Percentiles rank a stretch among this genome's conserved stretches.
phyloP scores from a whole-genome alignment of 1,284 basidiomycete species.

The Trametes sp. region DNA sequence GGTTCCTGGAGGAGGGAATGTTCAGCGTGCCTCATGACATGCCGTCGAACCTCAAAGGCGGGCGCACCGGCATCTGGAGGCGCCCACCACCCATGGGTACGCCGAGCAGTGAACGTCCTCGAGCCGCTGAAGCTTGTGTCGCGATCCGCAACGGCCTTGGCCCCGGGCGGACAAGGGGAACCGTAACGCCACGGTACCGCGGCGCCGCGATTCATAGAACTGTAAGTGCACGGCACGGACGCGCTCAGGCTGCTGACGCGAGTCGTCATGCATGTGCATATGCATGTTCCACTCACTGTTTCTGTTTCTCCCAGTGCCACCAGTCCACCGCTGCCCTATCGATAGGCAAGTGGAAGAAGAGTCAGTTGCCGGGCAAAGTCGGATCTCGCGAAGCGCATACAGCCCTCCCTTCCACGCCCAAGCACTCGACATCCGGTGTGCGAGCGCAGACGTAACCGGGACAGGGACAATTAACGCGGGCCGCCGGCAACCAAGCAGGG shows the following conservation, averaged over 20 bases:
- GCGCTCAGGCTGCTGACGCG: background rate
- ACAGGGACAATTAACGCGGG: slow-evolving; percentile 1
- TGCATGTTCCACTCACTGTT: background rate
- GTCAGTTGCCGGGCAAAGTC: slow-evolving; percentile 1
- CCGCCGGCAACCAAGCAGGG: slow-evolving; percentile 4
- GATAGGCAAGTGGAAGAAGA: slow-evolving; percentile 1
- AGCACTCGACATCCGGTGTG: background rate
- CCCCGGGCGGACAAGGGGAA: slow-evolving; percentile 3
- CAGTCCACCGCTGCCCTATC: too few species aligned
- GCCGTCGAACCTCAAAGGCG: background rate
- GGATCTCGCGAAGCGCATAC: slow-evolving; percentile 16
- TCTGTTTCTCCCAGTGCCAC: background rate
- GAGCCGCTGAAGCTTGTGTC: background rate
- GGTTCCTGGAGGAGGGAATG: slow-evolving; percentile 7
- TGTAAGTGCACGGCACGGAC: background rate
- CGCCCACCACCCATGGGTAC: background rate
- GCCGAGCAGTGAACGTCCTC: background rate
- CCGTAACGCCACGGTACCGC: slow-evolving; percentile 14
- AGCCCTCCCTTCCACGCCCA: background rate
- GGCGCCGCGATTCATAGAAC: background rate
- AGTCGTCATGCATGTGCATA: too few species aligned
- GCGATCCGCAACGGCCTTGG: background rate
- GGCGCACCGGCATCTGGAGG: background rate
- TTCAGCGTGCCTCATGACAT: slow-evolving; percentile 13
- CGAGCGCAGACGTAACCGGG: background rate